A percentile compares a stretch with the other conserved stretches of the same genome.
These are phyloP conservation scores for Saccharomycopsis fodiens DNA, from an alignment of 805 yeast species.

Conservation along the genomic window DNA sequence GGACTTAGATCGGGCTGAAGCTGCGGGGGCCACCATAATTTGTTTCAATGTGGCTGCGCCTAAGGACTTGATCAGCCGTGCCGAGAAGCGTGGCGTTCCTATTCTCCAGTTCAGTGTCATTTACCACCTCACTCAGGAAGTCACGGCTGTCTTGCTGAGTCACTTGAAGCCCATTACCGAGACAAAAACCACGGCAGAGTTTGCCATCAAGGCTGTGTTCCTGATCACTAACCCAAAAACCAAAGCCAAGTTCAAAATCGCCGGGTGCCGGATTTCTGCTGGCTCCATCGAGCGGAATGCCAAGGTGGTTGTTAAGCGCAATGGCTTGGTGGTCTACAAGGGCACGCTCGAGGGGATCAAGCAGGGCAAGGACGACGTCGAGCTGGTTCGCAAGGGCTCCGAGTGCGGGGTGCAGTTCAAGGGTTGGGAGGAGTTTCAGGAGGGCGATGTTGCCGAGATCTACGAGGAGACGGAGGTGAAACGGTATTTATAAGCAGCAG, in stretches of 20 bases:
- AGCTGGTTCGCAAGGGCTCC: constrained; percentile 71
- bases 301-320: constrained; percentile 49
- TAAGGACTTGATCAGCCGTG: constrained; percentile 51
- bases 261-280: constrained; percentile 75
- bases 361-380: constrained; percentile 72
- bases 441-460: constrained; percentile 70
- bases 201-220: constrained; percentile 64
- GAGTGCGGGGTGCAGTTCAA: constrained; percentile 85
- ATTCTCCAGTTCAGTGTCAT: constrained; percentile 70
- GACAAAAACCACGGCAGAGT: constrained; percentile 56
- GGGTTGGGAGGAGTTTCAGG: constrained; percentile 58
- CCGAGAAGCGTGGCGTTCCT: constrained; percentile 47
- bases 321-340: constrained; percentile 36
- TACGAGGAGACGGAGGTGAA: constrained; percentile 58
- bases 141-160: constrained; percentile 53
- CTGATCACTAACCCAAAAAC: constrained; percentile 47
- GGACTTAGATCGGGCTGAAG: constrained; percentile 59
- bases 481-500: constrained; percentile 42
- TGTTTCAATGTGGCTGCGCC: constrained; percentile 73
- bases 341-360: constrained; percentile 71
- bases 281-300: constrained; percentile 63
- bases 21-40: constrained; percentile 65
- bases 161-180: constrained; percentile 61
- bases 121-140: constrained; percentile 81
- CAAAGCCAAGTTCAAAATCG: constrained; percentile 53